These are phyloP conservation scores for Colletotrichum acutatum DNA, from an alignment of 2,329 filamentous ascomycete species.

Conservation along the genomic window DNA sequence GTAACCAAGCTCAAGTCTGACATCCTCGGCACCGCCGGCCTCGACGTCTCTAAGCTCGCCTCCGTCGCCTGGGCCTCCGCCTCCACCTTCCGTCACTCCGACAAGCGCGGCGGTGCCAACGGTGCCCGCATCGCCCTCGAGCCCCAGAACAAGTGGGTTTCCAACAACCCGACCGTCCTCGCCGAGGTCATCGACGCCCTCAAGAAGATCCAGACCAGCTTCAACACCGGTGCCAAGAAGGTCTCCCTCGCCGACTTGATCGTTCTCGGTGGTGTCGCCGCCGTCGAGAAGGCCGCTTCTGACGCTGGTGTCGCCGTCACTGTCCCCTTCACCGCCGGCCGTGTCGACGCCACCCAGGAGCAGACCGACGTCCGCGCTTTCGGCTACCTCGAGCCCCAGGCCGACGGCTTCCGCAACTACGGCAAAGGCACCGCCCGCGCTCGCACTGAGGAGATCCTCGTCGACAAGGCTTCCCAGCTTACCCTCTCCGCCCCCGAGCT, in stretches of 20 bases:
- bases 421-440: conserved; percentile 71
- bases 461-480: conserved; percentile 78
- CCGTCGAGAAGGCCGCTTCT: conserved; percentile 76
- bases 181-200: conserved; percentile 69
- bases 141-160: conserved; percentile 77
- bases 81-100: conserved; percentile 77
- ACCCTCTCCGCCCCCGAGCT: conserved; percentile 77
- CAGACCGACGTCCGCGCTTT: conserved; percentile 76
- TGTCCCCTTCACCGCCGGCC: conserved; percentile 80
- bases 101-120: conserved; percentile 87
- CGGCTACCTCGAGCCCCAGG: conserved; percentile 72
- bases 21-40: conserved; percentile 69
- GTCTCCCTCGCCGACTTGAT: conserved; percentile 84
- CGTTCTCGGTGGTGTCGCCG: conserved; percentile 77
- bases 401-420: conserved; percentile 85
- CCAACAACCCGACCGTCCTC: conserved; percentile 78
- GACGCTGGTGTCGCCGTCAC: conserved; percentile 58
- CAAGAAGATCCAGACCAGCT: conserved; percentile 73
- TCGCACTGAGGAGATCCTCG: conserved; percentile 74
- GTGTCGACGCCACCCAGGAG: conserved; percentile 76
- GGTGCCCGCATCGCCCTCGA: conserved; percentile 80
- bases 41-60: conserved; percentile 71
- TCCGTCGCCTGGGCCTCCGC: conserved; percentile 76
- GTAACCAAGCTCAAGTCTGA: conserved; percentile 74
- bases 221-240: conserved; percentile 74